These are phyloP conservation scores for Kwoniella sp. DNA, from an alignment of 768 basidiomycete genomes.

Conservation along the genomic window DNA sequence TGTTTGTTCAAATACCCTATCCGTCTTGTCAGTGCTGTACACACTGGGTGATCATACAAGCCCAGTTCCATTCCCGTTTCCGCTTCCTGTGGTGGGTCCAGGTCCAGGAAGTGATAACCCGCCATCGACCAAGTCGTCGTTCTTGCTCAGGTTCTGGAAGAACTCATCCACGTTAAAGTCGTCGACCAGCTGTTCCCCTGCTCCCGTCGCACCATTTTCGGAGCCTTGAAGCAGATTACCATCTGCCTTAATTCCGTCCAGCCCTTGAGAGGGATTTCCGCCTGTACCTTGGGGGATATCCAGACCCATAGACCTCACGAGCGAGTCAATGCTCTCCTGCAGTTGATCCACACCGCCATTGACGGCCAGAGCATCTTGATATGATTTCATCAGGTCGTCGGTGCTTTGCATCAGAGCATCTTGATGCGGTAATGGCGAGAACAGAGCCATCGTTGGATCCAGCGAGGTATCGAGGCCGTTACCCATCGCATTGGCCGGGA, in stretches of 20 bases:
- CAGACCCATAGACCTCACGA: slow-evolving; percentile 72
- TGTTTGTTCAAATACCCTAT: no score
- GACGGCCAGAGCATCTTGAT: slow-evolving; percentile 67
- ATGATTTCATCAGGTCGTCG: slow-evolving; percentile 63
- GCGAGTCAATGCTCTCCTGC: slow-evolving; percentile 68
- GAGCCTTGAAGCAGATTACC: neutral
- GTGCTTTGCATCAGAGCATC: slow-evolving; percentile 54
- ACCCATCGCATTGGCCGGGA: neutral
- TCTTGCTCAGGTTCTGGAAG: slow-evolving; percentile 31
- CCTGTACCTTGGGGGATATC: slow-evolving; percentile 58
- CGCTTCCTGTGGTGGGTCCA: neutral
- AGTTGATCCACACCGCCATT: slow-evolving; percentile 73
- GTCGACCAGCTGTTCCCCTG: slow-evolving; percentile 22
- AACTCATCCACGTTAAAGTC: slow-evolving; percentile 51
- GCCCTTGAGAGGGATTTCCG: neutral
- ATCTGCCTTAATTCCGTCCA: neutral
- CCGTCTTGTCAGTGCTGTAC: no score
- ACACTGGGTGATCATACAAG: neutral
- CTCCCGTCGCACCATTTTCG: neutral
- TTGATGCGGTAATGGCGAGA: slow-evolving; percentile 44
- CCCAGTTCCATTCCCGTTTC: neutral
- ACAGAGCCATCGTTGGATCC: slow-evolving; percentile 46
- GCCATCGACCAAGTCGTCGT: slow-evolving; percentile 4
- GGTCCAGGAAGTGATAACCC: neutral
- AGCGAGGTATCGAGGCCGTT: slow-evolving; percentile 6